Evolutionary conservation across 305 asterid species (phyloP).

Genomic region (Fraxinus baroniana): DNA sequence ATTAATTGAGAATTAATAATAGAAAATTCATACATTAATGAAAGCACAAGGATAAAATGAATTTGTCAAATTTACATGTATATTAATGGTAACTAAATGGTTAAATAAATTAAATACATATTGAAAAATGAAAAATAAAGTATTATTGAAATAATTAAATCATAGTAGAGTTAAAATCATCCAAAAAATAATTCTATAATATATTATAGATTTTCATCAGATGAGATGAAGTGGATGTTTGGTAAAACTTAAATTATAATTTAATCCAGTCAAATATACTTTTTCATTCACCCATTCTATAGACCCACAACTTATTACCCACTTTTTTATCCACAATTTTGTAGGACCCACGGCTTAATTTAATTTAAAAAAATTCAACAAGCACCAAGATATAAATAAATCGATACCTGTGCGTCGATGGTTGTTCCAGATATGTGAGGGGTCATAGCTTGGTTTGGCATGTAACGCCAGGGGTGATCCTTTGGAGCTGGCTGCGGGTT

Average conservation of each 20-base stretch:
- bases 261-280: background rate
- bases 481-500: constrained; percentile 98
- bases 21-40: no score
- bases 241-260: background rate
- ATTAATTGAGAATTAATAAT: no score
- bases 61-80: no score
- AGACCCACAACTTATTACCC: background rate
- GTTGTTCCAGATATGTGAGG: constrained; percentile 97
- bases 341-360: background rate
- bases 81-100: no score
- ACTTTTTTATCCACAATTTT: background rate
- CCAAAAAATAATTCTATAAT: no score
- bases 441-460: constrained; percentile 99
- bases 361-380: background rate
- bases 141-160: no score
- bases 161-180: no score
- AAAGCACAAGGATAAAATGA: no score
- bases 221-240: background rate
- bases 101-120: no score
- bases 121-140: no score
- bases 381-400: background rate
- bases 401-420: constrained; percentile 82
- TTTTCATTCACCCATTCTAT: background rate
- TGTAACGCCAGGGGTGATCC: constrained; percentile 98
- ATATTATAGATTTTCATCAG: background rate